Evolutionary conservation across 73 alveolate genomes (phyloP), one percentile per base, ranked within the genome.

Genomic region (Symbiodinium pilosum): DNA sequence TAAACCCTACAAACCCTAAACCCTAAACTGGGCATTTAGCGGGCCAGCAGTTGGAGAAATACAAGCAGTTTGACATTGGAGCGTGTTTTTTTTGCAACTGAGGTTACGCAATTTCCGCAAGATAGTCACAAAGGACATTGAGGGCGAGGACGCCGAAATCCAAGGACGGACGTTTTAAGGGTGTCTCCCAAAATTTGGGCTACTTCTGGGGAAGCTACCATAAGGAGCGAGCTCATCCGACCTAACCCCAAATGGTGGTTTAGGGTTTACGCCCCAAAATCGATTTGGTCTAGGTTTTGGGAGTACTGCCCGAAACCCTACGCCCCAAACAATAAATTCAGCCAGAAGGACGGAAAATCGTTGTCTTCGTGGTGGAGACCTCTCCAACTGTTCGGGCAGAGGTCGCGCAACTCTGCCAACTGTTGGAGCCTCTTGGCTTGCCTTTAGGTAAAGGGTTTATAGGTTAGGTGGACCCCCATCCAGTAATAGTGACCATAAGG

Each of bases 71-170:
- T 1, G 2, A 68, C 1, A 20, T 4, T 3, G 30, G 41, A 30
- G 41, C 83, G 36, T 12, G 83, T 68, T 64, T 20, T 64, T 26
- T 64, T 42, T 14, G 85, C 85, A 28, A 7, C 39, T 40, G 43
- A 84, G 97, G 97, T 32, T 91, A 43, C 97, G 97, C 81, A 91
- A 91, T 52, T 91, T 91, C 88, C 87, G 97, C 4, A 91, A 91
- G 88, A 91, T 91, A 18, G 97, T 91, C 51, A 91, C 97, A 24
- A 69, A 75, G n/a, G 75, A 39, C 28, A 84, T 64, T 68, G 88
- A 91, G 71, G 77, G 39, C n/a, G 95, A 88, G 71, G 95, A 88
- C 54, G 43, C 95, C 8, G 77, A 64, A 32, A 6, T 64, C 28
- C 77, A 64, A 41, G 56, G n/a, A 9, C n/a, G n/a, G n/a, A n/a